Conservation (phyloP, 2,329 filamentous ascomycete species). For the Paraphoma chrysanthemicola region DNA sequence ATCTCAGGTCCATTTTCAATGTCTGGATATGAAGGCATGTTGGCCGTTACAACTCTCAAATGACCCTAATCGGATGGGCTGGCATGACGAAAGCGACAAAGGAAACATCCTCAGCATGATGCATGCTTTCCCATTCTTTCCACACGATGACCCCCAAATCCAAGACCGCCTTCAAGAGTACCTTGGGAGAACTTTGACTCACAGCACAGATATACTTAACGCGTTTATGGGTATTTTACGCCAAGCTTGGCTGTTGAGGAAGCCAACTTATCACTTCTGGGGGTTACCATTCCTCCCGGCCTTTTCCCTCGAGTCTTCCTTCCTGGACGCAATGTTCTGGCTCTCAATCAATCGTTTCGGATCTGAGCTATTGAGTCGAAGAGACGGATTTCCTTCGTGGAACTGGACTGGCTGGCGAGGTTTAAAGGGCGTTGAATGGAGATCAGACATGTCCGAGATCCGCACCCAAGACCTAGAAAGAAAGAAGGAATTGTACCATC, state of each 20-base stretch:
- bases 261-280: not conserved
- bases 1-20: not conserved
- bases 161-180: not conserved
- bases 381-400: not conserved
- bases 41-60: no score
- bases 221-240: not conserved
- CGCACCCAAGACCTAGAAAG: not conserved
- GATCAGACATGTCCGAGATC: no score
- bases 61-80: no score
- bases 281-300: not conserved
- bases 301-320: not conserved
- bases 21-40: not conserved
- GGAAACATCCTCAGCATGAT: not conserved
- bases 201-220: not conserved
- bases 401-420: not conserved
- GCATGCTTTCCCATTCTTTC: not conserved
- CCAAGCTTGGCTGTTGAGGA: not conserved
- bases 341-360: not conserved
- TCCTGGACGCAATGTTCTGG: not conserved
- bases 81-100: no score
- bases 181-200: not conserved
- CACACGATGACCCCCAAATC: not conserved
- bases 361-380: not conserved
- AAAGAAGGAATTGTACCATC: not conserved
- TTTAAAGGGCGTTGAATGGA: not conserved